Percentiles rank a stretch among this genome's conserved stretches.
Evolutionary conservation across 371 early-diverging fungal species (phyloP).

Genomic region (Conidiobolus coronatus): DNA sequence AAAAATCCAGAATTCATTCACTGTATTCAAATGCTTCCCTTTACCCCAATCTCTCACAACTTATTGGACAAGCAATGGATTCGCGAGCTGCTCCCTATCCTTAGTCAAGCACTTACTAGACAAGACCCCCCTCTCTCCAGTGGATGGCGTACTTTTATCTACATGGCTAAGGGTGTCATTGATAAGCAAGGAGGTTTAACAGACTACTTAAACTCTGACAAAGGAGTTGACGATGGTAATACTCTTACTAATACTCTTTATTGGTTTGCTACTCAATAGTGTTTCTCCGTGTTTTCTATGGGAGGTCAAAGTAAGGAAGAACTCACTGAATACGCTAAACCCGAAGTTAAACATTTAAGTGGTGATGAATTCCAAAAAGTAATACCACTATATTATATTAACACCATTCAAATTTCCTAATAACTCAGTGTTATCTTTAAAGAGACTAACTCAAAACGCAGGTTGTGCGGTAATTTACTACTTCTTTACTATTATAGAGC

Average conservation of each 20-base stretch:
- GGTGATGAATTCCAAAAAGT: too few relatives aligned
- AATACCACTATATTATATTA: too few relatives aligned
- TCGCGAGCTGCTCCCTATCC: conserved; percentile 11
- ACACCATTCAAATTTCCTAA: too few relatives aligned
- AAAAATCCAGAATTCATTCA: conserved; percentile 31
- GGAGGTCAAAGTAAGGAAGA: too few relatives aligned
- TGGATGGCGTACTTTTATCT: conserved; percentile 29
- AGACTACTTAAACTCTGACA: not conserved
- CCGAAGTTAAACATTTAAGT: too few relatives aligned
- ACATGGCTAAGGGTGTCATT: conserved; percentile 23
- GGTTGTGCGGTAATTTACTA: conserved; percentile 71
- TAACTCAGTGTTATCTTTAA: conserved; percentile 90
- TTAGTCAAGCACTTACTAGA: conserved; percentile 9
- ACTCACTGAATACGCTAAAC: too few relatives aligned
- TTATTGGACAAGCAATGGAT: conserved; percentile 32
- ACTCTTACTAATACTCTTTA: conserved; percentile 29
- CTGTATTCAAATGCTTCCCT: conserved; percentile 59
- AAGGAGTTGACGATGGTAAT: conserved; percentile 28
- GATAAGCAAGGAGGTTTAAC: conserved; percentile 10
- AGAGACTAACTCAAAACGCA: conserved; percentile 74
- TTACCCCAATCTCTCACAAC: conserved; percentile 34
- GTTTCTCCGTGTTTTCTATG: too few relatives aligned
- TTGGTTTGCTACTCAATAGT: conserved; percentile 25
- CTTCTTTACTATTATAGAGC: too few relatives aligned
- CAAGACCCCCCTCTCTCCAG: conserved; percentile 9